These are phyloP conservation scores for Elsinoe perseae DNA, from an alignment of 2,329 filamentous ascomycete species.

Conservation along the genomic window DNA sequence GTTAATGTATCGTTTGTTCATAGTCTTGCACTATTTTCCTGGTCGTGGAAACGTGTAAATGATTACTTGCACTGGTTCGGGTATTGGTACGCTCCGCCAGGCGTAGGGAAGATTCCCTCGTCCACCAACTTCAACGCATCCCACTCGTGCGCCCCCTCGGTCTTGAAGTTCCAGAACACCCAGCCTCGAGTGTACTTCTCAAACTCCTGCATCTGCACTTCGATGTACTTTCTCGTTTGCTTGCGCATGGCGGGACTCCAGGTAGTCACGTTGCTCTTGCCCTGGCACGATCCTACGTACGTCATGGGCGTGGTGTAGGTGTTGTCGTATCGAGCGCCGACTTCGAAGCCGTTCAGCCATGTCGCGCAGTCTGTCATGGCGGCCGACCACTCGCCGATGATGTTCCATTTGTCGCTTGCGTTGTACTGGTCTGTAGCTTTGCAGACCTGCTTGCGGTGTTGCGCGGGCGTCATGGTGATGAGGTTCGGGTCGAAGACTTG, in stretches of 20 bases:
- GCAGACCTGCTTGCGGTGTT: slow-evolving; percentile 53
- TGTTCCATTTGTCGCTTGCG: slow-evolving; percentile 54
- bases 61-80: not conserved
- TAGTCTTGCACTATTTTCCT: not conserved
- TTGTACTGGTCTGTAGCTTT: slow-evolving; percentile 42
- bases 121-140: slow-evolving; percentile 45
- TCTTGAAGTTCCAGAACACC: slow-evolving; percentile 54
- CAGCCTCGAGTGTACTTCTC: slow-evolving; percentile 46
- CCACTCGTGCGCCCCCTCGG: slow-evolving; percentile 45
- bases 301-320: slow-evolving; percentile 41
- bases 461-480: slow-evolving; percentile 42
- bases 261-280: slow-evolving; percentile 42
- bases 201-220: slow-evolving; percentile 48
- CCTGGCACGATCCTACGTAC: slow-evolving; percentile 47
- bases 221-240: slow-evolving; percentile 45
- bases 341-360: slow-evolving; percentile 46
- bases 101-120: slow-evolving; percentile 45
- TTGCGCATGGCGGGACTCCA: slow-evolving; percentile 41
- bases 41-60: not conserved
- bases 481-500: slow-evolving; percentile 52
- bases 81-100: slow-evolving; percentile 19
- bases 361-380: slow-evolving; percentile 56
- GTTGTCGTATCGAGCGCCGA: slow-evolving; percentile 55
- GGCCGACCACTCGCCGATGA: slow-evolving; percentile 62
- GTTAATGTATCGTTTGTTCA: not conserved